These are phyloP conservation scores for Inonotus obliquus DNA, from an alignment of 1,284 basidiomycete species.

Conservation along the genomic window DNA sequence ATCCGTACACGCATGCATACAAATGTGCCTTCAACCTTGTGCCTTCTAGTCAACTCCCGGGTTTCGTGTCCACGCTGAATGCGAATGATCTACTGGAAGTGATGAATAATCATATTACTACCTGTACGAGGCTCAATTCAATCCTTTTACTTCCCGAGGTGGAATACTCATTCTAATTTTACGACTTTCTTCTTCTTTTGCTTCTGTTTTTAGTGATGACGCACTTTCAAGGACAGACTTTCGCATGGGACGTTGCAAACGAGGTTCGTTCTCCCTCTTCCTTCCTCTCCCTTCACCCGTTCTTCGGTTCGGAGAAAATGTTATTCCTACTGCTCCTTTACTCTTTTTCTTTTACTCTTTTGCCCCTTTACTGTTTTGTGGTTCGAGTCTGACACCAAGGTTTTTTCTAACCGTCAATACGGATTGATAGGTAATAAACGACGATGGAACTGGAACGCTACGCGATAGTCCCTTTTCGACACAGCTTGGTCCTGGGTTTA, in stretches of 20 bases:
- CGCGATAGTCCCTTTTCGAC: conserved; percentile 44
- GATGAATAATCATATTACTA: conserved; percentile 14
- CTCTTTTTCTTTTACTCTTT: neutral
- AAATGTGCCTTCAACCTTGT: too few species aligned
- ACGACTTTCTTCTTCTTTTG: neutral
- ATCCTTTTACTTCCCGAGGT: neutral
- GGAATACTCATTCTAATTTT: too few species aligned
- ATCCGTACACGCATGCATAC: too few species aligned
- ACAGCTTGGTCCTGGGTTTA: conserved; percentile 39
- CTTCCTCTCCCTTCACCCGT: too few species aligned
- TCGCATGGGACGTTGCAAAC: conserved; percentile 45
- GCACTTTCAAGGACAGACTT: conserved; percentile 40
- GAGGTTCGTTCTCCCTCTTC: conserved; percentile 21
- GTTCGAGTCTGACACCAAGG: too few species aligned
- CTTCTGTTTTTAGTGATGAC: conserved; percentile 10
- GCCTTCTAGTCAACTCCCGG: conserved; percentile 37
- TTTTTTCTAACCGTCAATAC: too few species aligned
- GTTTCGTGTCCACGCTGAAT: conserved; percentile 25
- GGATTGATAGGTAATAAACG: conserved; percentile 50
- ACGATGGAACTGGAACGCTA: conserved; percentile 54
- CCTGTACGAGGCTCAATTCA: conserved; percentile 1
- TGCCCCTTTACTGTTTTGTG: too few species aligned
- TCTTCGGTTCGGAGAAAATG: too few species aligned
- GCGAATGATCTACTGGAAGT: conserved; percentile 2
- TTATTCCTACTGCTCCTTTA: neutral